These are phyloP conservation scores for Naganishia randhawae DNA, from an alignment of 768 basidiomycete genomes.

Conservation along the genomic window DNA sequence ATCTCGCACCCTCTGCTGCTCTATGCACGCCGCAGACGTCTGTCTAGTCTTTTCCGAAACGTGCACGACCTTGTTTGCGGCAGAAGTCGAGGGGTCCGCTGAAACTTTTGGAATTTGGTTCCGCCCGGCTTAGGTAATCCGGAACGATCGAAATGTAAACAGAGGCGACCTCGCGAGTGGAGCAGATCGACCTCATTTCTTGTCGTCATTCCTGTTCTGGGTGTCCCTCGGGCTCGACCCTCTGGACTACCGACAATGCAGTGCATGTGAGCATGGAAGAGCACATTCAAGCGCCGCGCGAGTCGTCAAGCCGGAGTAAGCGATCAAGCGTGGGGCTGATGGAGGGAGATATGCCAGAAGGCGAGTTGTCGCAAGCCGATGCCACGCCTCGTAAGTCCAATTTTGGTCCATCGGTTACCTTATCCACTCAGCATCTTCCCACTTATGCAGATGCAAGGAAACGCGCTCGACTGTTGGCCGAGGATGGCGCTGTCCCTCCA, in stretches of 20 bases:
- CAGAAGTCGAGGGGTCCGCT: background rate
- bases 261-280: background rate
- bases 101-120: constrained; percentile 20
- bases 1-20: background rate
- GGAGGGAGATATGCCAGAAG: background rate
- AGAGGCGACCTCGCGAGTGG: constrained; percentile 1
- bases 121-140: constrained; percentile 13
- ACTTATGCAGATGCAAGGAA: background rate
- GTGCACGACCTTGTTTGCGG: background rate
- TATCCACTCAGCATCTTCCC: too few species aligned
- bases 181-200: background rate
- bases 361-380: background rate
- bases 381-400: background rate
- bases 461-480: background rate
- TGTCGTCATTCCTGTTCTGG: background rate
- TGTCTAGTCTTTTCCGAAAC: background rate
- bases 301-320: background rate
- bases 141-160: constrained; percentile 21
- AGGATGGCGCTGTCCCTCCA: background rate
- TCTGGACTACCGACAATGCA: background rate
- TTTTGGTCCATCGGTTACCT: background rate
- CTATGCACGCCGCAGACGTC: background rate
- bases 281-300: background rate
- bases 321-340: background rate
- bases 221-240: background rate